phyloP scores from a whole-genome alignment of 2,329 filamentous ascomycete species.

The Aspergillus oerlinghausenensis region DNA sequence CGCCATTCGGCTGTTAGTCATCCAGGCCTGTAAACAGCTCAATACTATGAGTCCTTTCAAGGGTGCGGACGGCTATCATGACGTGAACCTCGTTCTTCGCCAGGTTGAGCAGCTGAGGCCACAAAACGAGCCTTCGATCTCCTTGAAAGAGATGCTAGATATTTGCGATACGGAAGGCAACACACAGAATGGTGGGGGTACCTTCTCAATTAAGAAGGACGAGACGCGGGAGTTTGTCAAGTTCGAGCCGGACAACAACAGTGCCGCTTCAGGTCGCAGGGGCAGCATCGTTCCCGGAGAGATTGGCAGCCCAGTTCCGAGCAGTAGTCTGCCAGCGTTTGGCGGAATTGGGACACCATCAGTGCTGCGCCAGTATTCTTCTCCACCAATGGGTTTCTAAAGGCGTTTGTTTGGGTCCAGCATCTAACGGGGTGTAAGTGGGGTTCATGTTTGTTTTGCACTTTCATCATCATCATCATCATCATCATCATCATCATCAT shows the following conservation, averaged over 20 bases:
- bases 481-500: not conserved
- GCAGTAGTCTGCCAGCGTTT: constrained; percentile 38
- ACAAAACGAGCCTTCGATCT: constrained; percentile 53
- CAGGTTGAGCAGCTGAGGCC: constrained; percentile 63
- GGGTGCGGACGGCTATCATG: constrained; percentile 61
- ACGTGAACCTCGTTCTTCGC: constrained; percentile 58
- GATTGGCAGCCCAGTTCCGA: constrained; percentile 62
- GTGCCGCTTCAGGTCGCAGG: constrained; percentile 39
- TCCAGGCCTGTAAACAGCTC: constrained; percentile 69
- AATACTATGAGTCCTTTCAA: constrained; percentile 37
- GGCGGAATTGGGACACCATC: constrained; percentile 34
- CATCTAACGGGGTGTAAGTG: not conserved
- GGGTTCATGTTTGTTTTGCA: not conserved
- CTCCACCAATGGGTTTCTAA: constrained; percentile 35
- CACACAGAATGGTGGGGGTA: constrained; percentile 80
- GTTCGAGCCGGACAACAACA: constrained; percentile 50
- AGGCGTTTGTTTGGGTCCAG: constrained; percentile 19
- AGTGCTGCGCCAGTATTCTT: constrained; percentile 35
- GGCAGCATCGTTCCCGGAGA: constrained; percentile 55
- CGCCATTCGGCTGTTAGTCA: constrained; percentile 67
- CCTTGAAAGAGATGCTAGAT: constrained; percentile 67
- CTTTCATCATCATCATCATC: not conserved
- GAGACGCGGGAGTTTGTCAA: constrained; percentile 41
- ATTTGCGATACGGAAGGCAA: constrained; percentile 91
- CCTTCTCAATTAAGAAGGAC: constrained; percentile 65